Conservation (phyloP, 2,329 filamentous ascomycete species). For the Phoma herbarum region DNA sequence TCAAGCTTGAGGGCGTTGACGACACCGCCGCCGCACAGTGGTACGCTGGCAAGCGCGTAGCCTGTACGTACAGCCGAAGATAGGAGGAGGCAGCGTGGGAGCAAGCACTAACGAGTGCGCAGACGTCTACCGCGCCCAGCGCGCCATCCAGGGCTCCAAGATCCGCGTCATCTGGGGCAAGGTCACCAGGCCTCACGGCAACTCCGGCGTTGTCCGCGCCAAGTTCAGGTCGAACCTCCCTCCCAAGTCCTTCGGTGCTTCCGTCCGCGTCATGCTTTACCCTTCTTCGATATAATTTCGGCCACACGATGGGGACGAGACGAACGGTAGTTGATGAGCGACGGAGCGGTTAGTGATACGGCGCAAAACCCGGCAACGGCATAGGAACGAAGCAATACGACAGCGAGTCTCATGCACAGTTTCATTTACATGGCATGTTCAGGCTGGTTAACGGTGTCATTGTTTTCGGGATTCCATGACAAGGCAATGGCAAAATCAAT, state of each 20-base stretch:
- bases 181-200: slow-evolving; percentile 95
- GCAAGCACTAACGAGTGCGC: slow-evolving; percentile 25
- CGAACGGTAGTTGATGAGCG: slow-evolving; percentile 37
- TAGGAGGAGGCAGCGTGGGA: slow-evolving; percentile 3
- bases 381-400: slow-evolving; percentile 38
- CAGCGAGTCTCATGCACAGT: slow-evolving; percentile 43
- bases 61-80: slow-evolving; percentile 60
- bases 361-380: slow-evolving; percentile 42
- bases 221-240: slow-evolving; percentile 97
- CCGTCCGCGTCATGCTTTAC: slow-evolving; percentile 97
- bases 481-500: slow-evolving; percentile 50
- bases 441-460: slow-evolving; percentile 51
- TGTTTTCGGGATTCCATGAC: slow-evolving; percentile 49
- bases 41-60: slow-evolving; percentile 99
- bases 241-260: slow-evolving; percentile 86
- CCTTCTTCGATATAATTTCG: slow-evolving; percentile 89
- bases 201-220: slow-evolving; percentile 97
- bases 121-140: slow-evolving; percentile 92
- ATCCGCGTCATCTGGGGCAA: slow-evolving; percentile 97
- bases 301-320: slow-evolving; percentile 39
- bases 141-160: slow-evolving; percentile 96
- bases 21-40: slow-evolving; percentile 85
- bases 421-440: slow-evolving; percentile 50
- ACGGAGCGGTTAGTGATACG: slow-evolving; percentile 39
- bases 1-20: slow-evolving; percentile 99